Base-by-base conservation (phyloP, 225 moss, liverwort and hornwort genomes). In the Pseudisothecium myosuroides region DNA sequence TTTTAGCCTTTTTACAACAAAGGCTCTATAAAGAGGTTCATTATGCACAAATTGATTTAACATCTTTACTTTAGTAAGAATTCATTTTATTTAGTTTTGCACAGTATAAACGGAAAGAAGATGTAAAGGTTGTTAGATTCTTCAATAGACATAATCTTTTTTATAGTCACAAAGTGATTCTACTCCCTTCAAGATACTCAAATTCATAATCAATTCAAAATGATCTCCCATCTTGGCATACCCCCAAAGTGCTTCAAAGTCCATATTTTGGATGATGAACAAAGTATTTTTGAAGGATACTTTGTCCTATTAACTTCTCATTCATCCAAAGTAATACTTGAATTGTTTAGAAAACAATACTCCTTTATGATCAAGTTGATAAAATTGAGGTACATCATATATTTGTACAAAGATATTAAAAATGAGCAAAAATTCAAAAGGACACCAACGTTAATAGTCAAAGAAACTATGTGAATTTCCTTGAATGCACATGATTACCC, bases 171-270 rank as follows among this genome's bases (percentile, higher is more conserved):
- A 49, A 47, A 49, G 4, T 49, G 7, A 75, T 75, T 49, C 20
- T 49, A 49, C 12, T 31, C 47, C 17, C 31, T 29, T 74, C 18
- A 29, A 74, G 31, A 74, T 31, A 31, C 4, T 31, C 12, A 32
- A 75, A 75, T 32, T 74, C 16, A 73, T 17, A 45, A 31, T 75
- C 11, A 49, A 49, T 50, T 50, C 12, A 75, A 11, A 47, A 47
- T 18, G 18, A 11, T 0, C 18, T 47, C 16, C 2, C 0, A 1
- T 49, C 4, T 7, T 49, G 17, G 19, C 7, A 49, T 49, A 31
- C 12, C 2, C 3, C 0, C 1, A 0, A 11, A 74, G 49, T 49
- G 2, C 10, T 75, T 31, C 11, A 49, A 19, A 49, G 12, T 49
- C 12, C 28, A 75, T 49, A 75, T 19, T 49, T 75, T 1, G 47